Conservation (phyloP, 1,284 basidiomycete genomes). For the Volvariella volvacea region DNA sequence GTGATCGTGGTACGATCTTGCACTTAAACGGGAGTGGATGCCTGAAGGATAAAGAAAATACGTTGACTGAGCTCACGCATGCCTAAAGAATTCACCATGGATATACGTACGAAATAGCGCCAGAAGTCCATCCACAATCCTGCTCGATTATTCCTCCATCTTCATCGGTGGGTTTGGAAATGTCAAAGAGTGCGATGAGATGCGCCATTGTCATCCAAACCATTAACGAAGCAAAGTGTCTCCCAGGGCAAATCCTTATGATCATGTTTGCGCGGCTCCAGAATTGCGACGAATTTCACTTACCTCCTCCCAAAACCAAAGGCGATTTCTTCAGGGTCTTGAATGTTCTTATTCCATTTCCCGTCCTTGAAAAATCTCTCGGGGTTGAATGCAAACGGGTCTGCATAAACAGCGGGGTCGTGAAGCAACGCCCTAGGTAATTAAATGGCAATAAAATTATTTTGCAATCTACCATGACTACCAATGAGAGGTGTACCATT, state of each 20-base stretch:
- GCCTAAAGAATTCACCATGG: too few species aligned
- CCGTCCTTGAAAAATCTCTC: conserved; percentile 29
- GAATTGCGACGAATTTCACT: not conserved
- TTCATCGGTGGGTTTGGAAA: conserved; percentile 27
- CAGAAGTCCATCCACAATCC: conserved; percentile 5
- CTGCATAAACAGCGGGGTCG: conserved; percentile 27
- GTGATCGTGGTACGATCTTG: too few species aligned
- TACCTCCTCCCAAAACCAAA: conserved; percentile 32
- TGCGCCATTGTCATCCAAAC: conserved; percentile 33
- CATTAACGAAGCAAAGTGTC: conserved; percentile 27
- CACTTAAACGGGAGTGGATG: too few species aligned
- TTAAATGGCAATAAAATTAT: too few species aligned
- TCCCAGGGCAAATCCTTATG: conserved; percentile 31
- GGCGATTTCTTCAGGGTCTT: conserved; percentile 17
- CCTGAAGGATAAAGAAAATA: too few species aligned
- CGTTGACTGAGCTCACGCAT: too few species aligned
- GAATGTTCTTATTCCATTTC: conserved; percentile 17
- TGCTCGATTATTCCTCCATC: conserved; percentile 1
- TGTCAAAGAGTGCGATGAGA: conserved; percentile 28
- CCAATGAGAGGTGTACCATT: too few species aligned
- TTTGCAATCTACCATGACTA: too few species aligned
- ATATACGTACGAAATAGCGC: conserved; percentile 11
- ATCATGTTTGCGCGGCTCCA: too few species aligned
- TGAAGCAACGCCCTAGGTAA: conserved; percentile 37
- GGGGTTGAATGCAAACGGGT: conserved; percentile 32